Evolutionary conservation across 83 land plant genomes (phyloP), one percentile per base, ranked within the genome.

Genomic region (Thuja plicata): DNA sequence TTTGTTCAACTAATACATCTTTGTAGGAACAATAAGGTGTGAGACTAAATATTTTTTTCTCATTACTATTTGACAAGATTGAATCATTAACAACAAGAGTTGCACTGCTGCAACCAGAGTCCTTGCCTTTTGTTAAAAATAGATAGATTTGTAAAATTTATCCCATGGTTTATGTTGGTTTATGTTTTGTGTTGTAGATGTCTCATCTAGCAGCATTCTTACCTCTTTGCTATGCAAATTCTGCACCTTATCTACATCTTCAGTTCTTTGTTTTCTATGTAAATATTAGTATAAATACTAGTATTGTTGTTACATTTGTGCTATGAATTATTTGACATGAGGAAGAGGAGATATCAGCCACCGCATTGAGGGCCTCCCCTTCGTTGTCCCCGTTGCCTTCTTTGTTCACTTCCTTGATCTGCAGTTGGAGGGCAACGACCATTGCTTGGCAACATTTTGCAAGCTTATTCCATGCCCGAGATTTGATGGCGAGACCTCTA

Each of bases 371-470:
- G 76, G 94, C 97, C 83, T 96, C 97, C 0, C 91, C 96, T 92
- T 95, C 97, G 76, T 96, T 97, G 82, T 97, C 98, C 3, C 98
- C 98, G 89, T 93, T 94, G 21, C 98, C 98, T 88, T 97, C 98
- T 87, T 95, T 96, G 89, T 93, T 92, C 57, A 90, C 96, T 81
- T 92, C 86, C 82, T 96, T 93, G 19, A 96, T 90, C 89, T 92
- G 95, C 78, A 77, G 74, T 85, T 89, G 92, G 57, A 96, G 96
- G 40, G 94, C 87, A 13, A 52, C 87, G 7, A 92, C 91, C 93
- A 94, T 87, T 84, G 91, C 92, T 83, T 96, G 96, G 87, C 88
- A 94, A 92, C 91, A 89, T 45, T 91, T 90, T 16, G 96, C 94
- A 16, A 92, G 91, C 6, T 91, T 91, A 78, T 96, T 95, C 97